Conservation (phyloP, 352 stramenopile species). For the Phytophthora melonis region DNA sequence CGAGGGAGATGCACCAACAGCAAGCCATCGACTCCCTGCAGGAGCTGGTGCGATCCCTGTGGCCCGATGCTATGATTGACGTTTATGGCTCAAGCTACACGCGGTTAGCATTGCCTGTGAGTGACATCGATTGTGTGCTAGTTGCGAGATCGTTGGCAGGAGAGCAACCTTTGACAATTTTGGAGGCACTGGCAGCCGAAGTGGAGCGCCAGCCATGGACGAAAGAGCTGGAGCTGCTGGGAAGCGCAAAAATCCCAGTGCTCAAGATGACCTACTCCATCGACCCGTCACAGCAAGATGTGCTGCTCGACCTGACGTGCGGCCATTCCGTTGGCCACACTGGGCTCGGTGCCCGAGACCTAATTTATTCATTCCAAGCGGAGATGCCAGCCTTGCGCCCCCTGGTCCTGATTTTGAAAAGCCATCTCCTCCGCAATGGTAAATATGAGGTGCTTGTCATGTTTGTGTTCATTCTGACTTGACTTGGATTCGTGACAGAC, state of each 20-base stretch:
- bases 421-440: constrained; percentile 72
- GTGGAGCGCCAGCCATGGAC: constrained; percentile 83
- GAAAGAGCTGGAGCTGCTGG: constrained; percentile 93
- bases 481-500: constrained; percentile 45
- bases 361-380: constrained; percentile 92
- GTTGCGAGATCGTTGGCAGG: constrained; percentile 83
- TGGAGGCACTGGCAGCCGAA: constrained; percentile 90
- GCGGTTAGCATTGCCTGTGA: constrained; percentile 93
- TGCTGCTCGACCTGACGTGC: constrained; percentile 95
- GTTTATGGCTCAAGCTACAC: constrained; percentile 98
- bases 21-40: constrained; percentile 60
- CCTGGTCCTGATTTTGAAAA: constrained; percentile 96
- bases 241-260: constrained; percentile 95
- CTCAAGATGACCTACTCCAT: constrained; percentile 92
- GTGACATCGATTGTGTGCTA: constrained; percentile 97
- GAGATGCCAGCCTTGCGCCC: constrained; percentile 94
- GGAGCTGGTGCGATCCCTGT: constrained; percentile 64
- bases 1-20: constrained; percentile 54
- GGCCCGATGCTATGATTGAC: constrained; percentile 92
- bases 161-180: constrained; percentile 83
- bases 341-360: constrained; percentile 91
- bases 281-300: constrained; percentile 44
- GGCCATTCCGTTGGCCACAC: constrained; percentile 94
- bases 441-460: constrained; percentile 20
- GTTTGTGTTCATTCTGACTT: constrained; percentile 17